phyloP scores from a whole-genome alignment of 345 rosid genomes.

The Adansonia digitata region DNA sequence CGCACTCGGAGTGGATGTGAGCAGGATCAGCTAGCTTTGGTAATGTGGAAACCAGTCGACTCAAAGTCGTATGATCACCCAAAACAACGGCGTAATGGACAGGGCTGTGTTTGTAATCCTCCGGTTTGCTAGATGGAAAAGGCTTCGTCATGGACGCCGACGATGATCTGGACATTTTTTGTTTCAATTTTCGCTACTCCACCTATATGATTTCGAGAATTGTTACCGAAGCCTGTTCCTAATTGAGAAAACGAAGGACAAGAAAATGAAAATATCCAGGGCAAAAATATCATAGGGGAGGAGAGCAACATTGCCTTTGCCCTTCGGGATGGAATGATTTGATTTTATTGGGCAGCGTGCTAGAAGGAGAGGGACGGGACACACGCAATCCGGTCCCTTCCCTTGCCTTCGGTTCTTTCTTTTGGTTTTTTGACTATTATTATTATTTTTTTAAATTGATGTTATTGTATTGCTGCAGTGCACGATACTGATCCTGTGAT shows the following conservation, averaged over 20 bases:
- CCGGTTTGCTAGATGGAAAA: slow-evolving; percentile 42
- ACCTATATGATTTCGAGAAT: too few species aligned
- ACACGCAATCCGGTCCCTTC: slow-evolving; percentile 35
- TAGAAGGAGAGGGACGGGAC: slow-evolving; percentile 12
- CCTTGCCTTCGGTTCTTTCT: not conserved
- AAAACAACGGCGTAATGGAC: slow-evolving; percentile 77
- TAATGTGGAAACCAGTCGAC: slow-evolving; percentile 58
- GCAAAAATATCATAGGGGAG: not conserved
- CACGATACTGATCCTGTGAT: not conserved
- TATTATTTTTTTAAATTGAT: not conserved
- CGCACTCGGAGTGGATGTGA: slow-evolving; percentile 60
- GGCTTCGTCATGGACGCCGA: slow-evolving; percentile 36
- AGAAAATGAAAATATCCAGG: not conserved
- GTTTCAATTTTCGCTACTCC: not conserved
- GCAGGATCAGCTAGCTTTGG: slow-evolving; percentile 67
- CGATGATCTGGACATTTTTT: slow-evolving; percentile 40
- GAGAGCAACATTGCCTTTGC: slow-evolving; percentile 19
- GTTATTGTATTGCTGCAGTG: not conserved
- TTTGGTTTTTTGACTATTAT: slow-evolving; percentile 5
- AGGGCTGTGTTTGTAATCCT: slow-evolving; percentile 77
- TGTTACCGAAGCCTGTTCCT: too few species aligned
- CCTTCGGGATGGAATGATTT: accelerated
- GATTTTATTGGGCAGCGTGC: slow-evolving; percentile 26
- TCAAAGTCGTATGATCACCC: slow-evolving; percentile 63
- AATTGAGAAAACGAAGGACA: not conserved